Evolutionary conservation across 1,284 basidiomycete species (phyloP), one percentile per base, ranked within the genome.

Genomic region (Fistulina hepatica): DNA sequence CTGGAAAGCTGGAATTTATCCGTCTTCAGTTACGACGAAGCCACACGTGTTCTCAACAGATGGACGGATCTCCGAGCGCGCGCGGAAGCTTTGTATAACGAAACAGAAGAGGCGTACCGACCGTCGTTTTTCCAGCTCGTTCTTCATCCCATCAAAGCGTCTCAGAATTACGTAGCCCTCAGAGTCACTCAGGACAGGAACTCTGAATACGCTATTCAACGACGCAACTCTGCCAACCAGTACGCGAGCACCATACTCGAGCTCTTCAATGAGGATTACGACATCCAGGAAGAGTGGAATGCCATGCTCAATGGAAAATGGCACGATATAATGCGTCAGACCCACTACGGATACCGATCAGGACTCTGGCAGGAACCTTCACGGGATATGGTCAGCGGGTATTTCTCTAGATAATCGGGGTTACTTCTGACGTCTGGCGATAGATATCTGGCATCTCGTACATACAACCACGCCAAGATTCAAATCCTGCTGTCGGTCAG

Each of bases 51-150:
- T 13, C 50, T 74, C 26, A 54, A 59, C 3, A 58, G 60, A 21
- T 78, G 76, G 73, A 49, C 64, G 13, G 54, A 55, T 4, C 56
- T 77, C 12, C 59, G 64, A 37, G 53, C 58, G 1, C 61, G 69
- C 2, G 77, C 78, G 2, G 68, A 69, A 0, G 54, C 57, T 2
- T 60, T 81, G n/a, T 75, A 76, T 57, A 63, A 74, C 43, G 55
- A 55, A 15, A 56, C 81, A 0, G 54, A 69, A 0, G 46, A 55
- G 2, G 56, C 46, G 3, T 62, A 57, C 43, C 60, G 76, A 47
- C 61, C 75, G 0, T 67, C 80, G 0, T 83, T 74, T 62, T 81
- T 75, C 65, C 65, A 83, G 53, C 63, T 78, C 13, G 66, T 83
- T 0, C 73, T 74, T 13, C 75, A 79, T 45, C 71, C 76, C 2